Conservation (phyloP, 345 rosid genomes). For the Firmiana major region DNA sequence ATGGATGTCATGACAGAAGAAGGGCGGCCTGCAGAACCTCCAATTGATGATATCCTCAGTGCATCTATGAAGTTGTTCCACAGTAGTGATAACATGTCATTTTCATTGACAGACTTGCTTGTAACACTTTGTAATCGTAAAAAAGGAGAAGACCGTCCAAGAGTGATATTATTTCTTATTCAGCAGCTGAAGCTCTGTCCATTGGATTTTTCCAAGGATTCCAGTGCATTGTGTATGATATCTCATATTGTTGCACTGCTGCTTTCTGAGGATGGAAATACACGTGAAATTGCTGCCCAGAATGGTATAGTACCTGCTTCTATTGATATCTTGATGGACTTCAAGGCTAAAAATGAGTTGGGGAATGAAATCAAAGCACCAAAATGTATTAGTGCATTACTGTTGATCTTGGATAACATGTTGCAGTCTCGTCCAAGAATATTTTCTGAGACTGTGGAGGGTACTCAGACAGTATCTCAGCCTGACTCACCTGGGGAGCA, state of each 20-base stretch:
- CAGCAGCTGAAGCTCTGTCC: conserved; percentile 79
- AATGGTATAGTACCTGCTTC: conserved; percentile 61
- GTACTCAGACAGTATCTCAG: conserved; percentile 42
- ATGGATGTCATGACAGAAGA: conserved; percentile 51
- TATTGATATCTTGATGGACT: conserved; percentile 61
- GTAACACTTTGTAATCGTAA: conserved; percentile 82
- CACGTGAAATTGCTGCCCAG: conserved; percentile 78
- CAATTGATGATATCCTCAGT: conserved; percentile 80
- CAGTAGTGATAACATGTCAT: conserved; percentile 66
- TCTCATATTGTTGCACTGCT: conserved; percentile 82
- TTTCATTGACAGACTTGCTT: conserved; percentile 81
- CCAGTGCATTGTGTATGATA: conserved; percentile 67
- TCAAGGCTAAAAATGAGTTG: conserved; percentile 49
- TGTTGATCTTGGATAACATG: conserved; percentile 83
- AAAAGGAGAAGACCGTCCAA: conserved; percentile 85
- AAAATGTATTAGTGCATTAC: conserved; percentile 75
- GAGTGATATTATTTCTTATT: conserved; percentile 67
- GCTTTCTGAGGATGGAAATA: conserved; percentile 76
- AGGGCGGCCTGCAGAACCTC: conserved; percentile 56
- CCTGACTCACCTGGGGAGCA: conserved; percentile 40
- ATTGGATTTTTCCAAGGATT: conserved; percentile 63
- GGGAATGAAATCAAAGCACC: conserved; percentile 55
- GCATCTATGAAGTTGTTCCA: conserved; percentile 75
- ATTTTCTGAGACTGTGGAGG: conserved; percentile 45
- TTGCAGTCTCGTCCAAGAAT: conserved; percentile 64